Conservation (phyloP, 768 basidiomycete genomes). For the Rhodosporidiobolus odoratus region DNA sequence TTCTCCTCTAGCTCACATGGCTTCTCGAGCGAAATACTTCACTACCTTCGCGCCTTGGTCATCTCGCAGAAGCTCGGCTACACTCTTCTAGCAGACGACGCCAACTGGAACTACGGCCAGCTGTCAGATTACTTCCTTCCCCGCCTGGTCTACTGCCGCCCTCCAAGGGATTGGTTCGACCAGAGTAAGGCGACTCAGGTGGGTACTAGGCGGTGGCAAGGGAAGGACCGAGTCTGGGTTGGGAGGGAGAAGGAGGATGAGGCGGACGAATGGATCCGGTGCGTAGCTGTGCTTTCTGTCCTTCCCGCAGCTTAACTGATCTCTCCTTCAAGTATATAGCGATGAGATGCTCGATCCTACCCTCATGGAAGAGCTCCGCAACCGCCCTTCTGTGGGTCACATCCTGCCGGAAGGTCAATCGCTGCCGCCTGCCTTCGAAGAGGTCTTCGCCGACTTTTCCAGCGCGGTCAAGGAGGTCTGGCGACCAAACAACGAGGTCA, state of each 20-base stretch:
- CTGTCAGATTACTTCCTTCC: constrained; percentile 34
- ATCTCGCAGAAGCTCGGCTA: constrained; percentile 35
- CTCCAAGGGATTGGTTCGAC: constrained; percentile 33
- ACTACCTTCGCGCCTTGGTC: constrained; percentile 28
- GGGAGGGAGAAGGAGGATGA: neutral
- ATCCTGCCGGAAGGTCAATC: constrained; percentile 33
- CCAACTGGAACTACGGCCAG: constrained; percentile 25
- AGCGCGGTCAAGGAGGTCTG: constrained; percentile 29
- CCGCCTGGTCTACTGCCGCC: constrained; percentile 30
- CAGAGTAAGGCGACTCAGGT: neutral
- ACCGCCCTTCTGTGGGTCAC: neutral
- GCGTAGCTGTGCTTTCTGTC: neutral
- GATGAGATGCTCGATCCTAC: constrained; percentile 34
- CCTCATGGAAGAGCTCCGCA: constrained; percentile 6
- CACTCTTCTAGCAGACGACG: constrained; percentile 36
- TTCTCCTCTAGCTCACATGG: constrained; percentile 16
- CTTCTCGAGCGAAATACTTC: constrained; percentile 30
- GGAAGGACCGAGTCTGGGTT: constrained; percentile 26
- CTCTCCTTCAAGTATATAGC: neutral
- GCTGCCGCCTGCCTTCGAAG: constrained; percentile 21
- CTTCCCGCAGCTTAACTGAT: neutral
- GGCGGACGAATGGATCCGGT: constrained; percentile 32
- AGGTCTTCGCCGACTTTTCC: constrained; percentile 24
- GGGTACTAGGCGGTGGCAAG: constrained; percentile 23
- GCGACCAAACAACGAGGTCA: constrained; percentile 31